Base-by-base conservation (phyloP, 352 stramenopile species). In the Phytophthora tubulina region DNA sequence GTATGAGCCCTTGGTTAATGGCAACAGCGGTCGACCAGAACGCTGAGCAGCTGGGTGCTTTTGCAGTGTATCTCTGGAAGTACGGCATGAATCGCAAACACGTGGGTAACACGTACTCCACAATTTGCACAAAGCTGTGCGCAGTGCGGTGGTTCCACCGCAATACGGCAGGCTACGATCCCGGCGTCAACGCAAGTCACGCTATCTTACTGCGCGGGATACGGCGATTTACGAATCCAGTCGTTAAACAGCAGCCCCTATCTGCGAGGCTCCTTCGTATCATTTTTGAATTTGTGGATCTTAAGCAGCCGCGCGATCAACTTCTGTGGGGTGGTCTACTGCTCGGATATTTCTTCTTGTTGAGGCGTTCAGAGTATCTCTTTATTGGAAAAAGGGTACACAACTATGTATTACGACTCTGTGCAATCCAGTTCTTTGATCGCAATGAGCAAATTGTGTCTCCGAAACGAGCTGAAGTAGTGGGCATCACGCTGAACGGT, bases 121-220 rank as follows among this genome's bases (percentile, higher is more conserved):
- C 67, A 4, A 62, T 66, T 13, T 75, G 60, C 5, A 4, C 46
- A 15, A 63, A 75, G 7, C 15, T 75, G 14, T 70, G 53, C 14
- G 60, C 59, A 0, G 45, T 59, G 2, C 52, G 17, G 3, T 59
- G 36, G 52, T 48, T 49, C 30, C 67, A 75, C 27, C 35, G 51
- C 1, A 62, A 70, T n/a, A n/a, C n/a, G n/a, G n/a, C n/a, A n/a
- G n/a, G 68, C 1, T 75, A 71, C 31, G 61, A 75, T 7, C 61
- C 68, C 8, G 61, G 61, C 6, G 68, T 75, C 4, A 68, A 62
- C 6, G 42, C 56, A 8, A 67, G 65, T 9, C 65, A 73, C 15
- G 65, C 57, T 9, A 67, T 73, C 30, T 31, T 67, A 3, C 50
- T 68, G 0, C 46, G 48, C 3, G 65, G 65, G 1, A 73, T 73